Evolutionary conservation across 2,329 filamentous ascomycete species (phyloP).

Genomic region (Davidsoniella eucalypti): DNA sequence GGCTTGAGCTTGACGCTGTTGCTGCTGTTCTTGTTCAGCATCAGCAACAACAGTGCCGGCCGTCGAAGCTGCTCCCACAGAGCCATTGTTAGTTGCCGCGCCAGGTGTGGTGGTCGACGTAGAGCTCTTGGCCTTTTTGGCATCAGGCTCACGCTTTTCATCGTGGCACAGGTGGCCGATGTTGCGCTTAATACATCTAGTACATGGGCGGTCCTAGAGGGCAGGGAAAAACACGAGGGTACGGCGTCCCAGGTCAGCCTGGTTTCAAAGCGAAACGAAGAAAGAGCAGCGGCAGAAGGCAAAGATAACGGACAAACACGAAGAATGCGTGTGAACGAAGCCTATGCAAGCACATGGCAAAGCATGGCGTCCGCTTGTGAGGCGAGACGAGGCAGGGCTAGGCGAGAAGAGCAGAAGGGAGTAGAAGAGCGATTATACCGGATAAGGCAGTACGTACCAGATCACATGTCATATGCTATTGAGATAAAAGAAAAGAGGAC

Average conservation of each 20-base stretch:
- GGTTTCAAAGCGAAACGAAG: background rate
- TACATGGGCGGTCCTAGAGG: constrained; percentile 78
- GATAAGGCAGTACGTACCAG: constrained; percentile 44
- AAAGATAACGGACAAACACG: background rate
- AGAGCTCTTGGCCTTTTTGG: constrained; percentile 60
- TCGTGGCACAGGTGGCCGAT: constrained; percentile 98
- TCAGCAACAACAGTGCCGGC: background rate
- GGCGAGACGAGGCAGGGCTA: background rate
- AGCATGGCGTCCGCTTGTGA: background rate
- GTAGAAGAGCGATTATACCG: constrained; percentile 2
- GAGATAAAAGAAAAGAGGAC: background rate
- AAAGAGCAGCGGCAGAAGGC: constrained; percentile 15
- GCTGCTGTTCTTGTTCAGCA: constrained; percentile 17
- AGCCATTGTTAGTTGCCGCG: too few species aligned
- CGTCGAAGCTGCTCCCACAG: constrained; percentile 27
- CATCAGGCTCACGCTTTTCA: constrained; percentile 70
- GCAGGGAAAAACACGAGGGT: background rate
- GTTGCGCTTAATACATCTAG: constrained; percentile 93
- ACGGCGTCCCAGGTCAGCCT: too few species aligned
- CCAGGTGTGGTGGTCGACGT: too few species aligned
- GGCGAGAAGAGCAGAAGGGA: background rate
- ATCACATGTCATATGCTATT: constrained; percentile 82
- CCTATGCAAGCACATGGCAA: background rate
- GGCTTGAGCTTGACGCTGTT: constrained; percentile 8
- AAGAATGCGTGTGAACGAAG: background rate